Base-by-base conservation (phyloP, 176 grass and related monocot genomes). In the Rhynchospora breviuscula region DNA sequence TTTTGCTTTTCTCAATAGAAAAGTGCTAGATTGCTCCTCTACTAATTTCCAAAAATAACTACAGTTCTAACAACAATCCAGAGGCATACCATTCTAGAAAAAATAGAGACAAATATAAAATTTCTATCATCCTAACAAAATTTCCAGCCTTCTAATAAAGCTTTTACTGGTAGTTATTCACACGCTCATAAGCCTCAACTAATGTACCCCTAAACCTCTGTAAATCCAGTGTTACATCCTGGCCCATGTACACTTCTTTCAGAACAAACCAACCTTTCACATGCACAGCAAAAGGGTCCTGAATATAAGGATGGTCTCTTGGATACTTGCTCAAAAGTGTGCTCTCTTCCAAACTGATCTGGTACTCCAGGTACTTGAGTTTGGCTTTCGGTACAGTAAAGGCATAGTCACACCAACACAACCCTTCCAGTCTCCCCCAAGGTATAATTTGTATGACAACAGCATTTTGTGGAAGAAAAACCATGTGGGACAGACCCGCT, bases 231-330 rank as follows among this genome's bases (percentile, higher is more conserved):
- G 43, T 85, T 78, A 64, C 21, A 67, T 85, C 74, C 11, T 85
- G 84, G 7, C 52, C 1, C 44, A 85, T 61, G 33, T 78, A 85
- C 35, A 65, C 59, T 19, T 60, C 58, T 71, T 64, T 78, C 59
- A 85, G 64, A 52, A 7, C 40, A 85, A 65, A 78, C 84, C 84
- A 85, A 76, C 84, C 84, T 85, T 85, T 74, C n/a, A n/a, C 62
- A 71, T 85, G 84, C 29, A 85, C 62, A 13, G 72, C 59, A 66
- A 85, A 65, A 1, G 84, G 84, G 74, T 85, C 68, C 22, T 74
- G 12, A 23, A 85, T 78, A 33, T 78, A 74, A 63, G 84, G 84
- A 85, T 85, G 84, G 60, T 85, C 70, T 79, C 53, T 85, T 0
- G 53, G 54, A 63, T 85, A 85, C 71, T 85, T 74, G 57, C 66